These are phyloP conservation scores for Corinectria fuckeliana DNA, from an alignment of 2,329 filamentous ascomycete genomes.

Conservation along the genomic window DNA sequence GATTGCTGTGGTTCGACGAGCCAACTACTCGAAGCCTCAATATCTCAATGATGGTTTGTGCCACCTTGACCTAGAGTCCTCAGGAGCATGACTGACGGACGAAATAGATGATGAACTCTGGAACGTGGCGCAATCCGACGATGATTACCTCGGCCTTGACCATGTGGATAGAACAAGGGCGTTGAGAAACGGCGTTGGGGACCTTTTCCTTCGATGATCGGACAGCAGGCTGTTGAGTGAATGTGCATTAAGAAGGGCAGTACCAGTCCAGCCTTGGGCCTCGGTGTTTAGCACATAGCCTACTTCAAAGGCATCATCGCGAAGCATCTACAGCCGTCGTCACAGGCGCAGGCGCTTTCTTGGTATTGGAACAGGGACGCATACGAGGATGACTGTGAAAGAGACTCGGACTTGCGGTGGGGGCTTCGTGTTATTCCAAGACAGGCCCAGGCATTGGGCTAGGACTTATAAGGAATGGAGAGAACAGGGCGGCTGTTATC, in stretches of 20 bases:
- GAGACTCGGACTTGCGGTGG: constrained; percentile 14
- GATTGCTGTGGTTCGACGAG: constrained; percentile 80
- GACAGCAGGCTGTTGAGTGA: constrained; percentile 2
- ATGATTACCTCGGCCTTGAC: constrained; percentile 70
- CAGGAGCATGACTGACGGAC: constrained; percentile 26
- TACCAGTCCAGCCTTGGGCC: constrained; percentile 7
- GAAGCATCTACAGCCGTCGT: constrained; percentile 22
- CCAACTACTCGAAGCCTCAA: constrained; percentile 75
- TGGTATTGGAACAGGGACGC: constrained; percentile 15
- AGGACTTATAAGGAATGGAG: constrained; percentile 7
- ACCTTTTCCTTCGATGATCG: constrained; percentile 63
- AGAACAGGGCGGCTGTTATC: neutral
- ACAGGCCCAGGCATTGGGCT: constrained; percentile 13
- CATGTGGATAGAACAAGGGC: constrained; percentile 67
- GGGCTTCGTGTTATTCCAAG: constrained; percentile 8
- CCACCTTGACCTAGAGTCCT: neutral
- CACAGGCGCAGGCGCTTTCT: constrained; percentile 15
- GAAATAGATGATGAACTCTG: constrained; percentile 64
- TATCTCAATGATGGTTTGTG: constrained; percentile 83
- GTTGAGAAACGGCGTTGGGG: constrained; percentile 65
- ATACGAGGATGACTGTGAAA: constrained; percentile 14
- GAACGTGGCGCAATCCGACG: constrained; percentile 58
- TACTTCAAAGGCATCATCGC: constrained; percentile 9
- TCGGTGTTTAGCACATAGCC: constrained; percentile 19
- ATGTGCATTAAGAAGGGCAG: constrained; percentile 12